A percentile compares a stretch with the other conserved stretches of the same genome.
These are phyloP conservation scores for Rehmannia glutinosa DNA, from an alignment of 257 asterid species.

Conservation along the genomic window DNA sequence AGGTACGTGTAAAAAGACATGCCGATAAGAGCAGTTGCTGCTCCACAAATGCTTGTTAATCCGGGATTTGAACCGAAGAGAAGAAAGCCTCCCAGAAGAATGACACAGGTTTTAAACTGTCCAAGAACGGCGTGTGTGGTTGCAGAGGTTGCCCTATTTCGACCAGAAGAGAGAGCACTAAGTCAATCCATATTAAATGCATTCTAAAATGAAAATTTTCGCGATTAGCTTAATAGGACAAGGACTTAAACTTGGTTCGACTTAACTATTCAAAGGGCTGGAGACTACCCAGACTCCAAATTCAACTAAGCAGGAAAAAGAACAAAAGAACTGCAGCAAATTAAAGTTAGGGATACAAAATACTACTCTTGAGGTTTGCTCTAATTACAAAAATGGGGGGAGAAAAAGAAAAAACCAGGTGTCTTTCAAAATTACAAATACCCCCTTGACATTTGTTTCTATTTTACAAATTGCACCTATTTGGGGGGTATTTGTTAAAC, in stretches of 20 bases:
- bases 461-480: too few species aligned
- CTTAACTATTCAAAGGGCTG: background rate
- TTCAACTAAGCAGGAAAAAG: background rate
- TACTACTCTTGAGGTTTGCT: too few species aligned
- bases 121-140: conserved; percentile 96
- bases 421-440: too few species aligned
- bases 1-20: conserved; percentile 89
- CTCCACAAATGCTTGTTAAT: conserved; percentile 71
- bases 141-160: conserved; percentile 84
- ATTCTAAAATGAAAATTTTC: background rate
- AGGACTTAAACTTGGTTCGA: background rate
- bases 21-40: conserved; percentile 69
- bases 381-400: too few species aligned
- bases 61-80: conserved; percentile 94
- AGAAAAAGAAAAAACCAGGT: too few species aligned
- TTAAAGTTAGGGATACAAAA: too few species aligned
- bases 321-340: too few species aligned
- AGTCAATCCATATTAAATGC: background rate
- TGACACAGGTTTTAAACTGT: conserved; percentile 94
- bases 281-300: background rate
- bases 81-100: conserved; percentile 84
- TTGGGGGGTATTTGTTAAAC: too few species aligned
- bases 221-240: background rate
- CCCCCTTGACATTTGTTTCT: too few species aligned
- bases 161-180: background rate